A percentile compares a stretch with the other conserved stretches of the same genome.
These are phyloP conservation scores for Periconia digitata DNA, from an alignment of 2,329 filamentous ascomycete species.

Conservation along the genomic window DNA sequence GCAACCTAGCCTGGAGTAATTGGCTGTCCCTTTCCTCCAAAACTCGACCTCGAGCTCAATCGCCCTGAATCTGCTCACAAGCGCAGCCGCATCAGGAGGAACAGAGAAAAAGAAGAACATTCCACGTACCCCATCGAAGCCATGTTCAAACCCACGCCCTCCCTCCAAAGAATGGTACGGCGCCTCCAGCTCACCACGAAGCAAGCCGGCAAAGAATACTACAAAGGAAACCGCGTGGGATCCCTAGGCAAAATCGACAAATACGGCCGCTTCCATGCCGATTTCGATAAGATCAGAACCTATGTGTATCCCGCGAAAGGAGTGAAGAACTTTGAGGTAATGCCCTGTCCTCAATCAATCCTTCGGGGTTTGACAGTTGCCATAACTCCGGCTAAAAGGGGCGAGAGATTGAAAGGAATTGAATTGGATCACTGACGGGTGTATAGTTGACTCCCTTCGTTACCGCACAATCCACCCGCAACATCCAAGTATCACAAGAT, in stretches of 20 bases:
- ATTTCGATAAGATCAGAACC: constrained; percentile 86
- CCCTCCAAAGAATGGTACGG: constrained; percentile 68
- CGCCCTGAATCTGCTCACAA: constrained; percentile 1
- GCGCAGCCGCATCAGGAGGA: constrained; percentile 1
- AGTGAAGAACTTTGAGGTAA: constrained; percentile 53
- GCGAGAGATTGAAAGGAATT: neutral
- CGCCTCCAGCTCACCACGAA: constrained; percentile 88
- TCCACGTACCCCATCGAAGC: constrained; percentile 23
- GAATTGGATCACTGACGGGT: no score
- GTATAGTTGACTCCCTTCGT: constrained; percentile 78
- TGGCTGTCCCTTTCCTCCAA: neutral
- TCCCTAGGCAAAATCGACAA: constrained; percentile 84
- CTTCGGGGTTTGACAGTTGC: no score
- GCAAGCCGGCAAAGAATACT: constrained; percentile 89
- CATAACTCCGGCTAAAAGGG: no score
- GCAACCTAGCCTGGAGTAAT: neutral
- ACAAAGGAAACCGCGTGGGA: constrained; percentile 92
- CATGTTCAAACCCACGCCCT: constrained; percentile 68
- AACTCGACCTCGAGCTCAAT: neutral
- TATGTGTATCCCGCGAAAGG: constrained; percentile 75
- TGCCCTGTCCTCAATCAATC: constrained; percentile 1
- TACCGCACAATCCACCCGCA: constrained; percentile 58
- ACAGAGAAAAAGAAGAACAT: neutral
- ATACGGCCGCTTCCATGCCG: constrained; percentile 79
- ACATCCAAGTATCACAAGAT: constrained; percentile 11